phyloP scores from a whole-genome alignment of 768 basidiomycete genomes.

The Hygrophorus russula region DNA sequence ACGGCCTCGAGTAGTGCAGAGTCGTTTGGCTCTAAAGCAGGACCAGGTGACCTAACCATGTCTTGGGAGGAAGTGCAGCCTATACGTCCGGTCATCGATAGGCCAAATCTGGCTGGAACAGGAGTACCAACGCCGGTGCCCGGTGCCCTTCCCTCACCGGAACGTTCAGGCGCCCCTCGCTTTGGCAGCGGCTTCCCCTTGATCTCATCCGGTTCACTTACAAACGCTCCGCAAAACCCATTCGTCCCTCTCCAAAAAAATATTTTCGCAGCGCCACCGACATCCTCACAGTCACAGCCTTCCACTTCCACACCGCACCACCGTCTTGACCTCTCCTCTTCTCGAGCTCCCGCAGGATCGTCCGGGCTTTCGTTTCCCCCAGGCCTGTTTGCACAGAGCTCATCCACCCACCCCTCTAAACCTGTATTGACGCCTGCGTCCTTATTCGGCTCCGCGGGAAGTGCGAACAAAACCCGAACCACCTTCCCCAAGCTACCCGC shows the following conservation, averaged over 20 bases:
- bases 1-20: slow-evolving; percentile 2
- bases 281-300: slow-evolving; percentile 1
- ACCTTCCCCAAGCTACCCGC: slow-evolving; percentile 56
- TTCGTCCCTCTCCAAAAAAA: not conserved
- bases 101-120: slow-evolving; percentile 15
- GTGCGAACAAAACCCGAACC: slow-evolving; percentile 43
- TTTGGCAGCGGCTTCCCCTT: slow-evolving; percentile 21
- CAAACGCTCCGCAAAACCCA: not conserved
- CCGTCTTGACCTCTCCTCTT: slow-evolving; percentile 4
- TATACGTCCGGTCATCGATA: slow-evolving; percentile 14
- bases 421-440: not conserved
- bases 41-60: slow-evolving; percentile 13
- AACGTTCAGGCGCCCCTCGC: slow-evolving; percentile 22
- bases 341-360: slow-evolving; percentile 2
- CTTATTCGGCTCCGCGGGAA: slow-evolving; percentile 18
- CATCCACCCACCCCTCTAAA: not conserved
- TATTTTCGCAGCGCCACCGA: not conserved
- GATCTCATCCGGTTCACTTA: slow-evolving; percentile 4
- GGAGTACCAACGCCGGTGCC: slow-evolving; percentile 16
- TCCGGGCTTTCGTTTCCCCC: slow-evolving; percentile 4
- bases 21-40: not conserved
- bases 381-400: not conserved
- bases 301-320: not conserved
- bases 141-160: slow-evolving; percentile 14
- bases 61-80: slow-evolving; percentile 8